Conservation (phyloP, 306 rosid genomes). For the Neltuma alba region DNA sequence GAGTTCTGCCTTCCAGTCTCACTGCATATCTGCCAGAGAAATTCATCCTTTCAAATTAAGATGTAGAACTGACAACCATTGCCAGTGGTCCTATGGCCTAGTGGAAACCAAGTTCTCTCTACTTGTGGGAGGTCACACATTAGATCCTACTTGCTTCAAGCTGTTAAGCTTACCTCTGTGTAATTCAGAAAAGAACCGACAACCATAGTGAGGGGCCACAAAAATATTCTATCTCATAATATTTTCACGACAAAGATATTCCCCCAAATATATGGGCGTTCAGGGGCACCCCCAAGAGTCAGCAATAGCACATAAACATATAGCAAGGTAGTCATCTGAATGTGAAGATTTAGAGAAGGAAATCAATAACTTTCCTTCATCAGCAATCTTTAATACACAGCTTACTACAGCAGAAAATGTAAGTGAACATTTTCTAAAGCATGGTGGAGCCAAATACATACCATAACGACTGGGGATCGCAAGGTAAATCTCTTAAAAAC, state of each 20-base stretch:
- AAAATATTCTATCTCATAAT: background rate
- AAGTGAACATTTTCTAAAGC: slow-evolving; percentile 22
- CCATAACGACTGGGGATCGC: slow-evolving; percentile 72
- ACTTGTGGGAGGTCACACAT: background rate
- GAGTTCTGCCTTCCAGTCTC: background rate
- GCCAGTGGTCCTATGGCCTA: background rate
- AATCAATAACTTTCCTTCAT: slow-evolving; percentile 8
- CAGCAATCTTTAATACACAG: slow-evolving; percentile 19
- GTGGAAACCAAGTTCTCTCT: background rate
- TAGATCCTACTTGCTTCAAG: background rate
- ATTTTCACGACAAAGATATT: background rate
- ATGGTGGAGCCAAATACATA: slow-evolving; percentile 17
- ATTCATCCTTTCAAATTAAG: slow-evolving; percentile 9
- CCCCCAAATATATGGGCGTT: background rate
- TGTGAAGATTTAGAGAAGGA: background rate
- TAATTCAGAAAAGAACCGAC: background rate
- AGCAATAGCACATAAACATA: background rate
- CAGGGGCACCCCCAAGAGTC: background rate
- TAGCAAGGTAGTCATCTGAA: background rate
- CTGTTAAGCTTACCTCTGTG: background rate
- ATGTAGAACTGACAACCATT: slow-evolving; percentile 1
- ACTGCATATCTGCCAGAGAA: background rate
- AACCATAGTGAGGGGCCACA: background rate
- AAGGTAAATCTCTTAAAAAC: slow-evolving; percentile 85
- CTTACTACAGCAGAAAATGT: background rate